These are phyloP conservation scores for Phaeotremella fagi DNA, from an alignment of 768 basidiomycete species.

Conservation along the genomic window DNA sequence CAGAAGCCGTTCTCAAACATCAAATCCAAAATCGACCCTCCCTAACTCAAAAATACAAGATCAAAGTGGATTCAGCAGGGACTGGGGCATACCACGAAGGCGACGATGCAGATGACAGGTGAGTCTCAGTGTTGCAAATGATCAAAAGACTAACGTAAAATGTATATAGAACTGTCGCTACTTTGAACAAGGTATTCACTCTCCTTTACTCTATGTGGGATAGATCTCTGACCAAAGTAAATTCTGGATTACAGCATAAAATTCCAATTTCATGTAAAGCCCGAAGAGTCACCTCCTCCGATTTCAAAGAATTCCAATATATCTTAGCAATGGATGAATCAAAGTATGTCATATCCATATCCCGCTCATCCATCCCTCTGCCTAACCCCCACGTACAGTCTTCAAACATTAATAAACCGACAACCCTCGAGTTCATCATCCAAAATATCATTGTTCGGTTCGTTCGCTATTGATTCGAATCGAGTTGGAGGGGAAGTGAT, in stretches of 20 bases:
- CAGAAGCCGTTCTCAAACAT: slow-evolving; percentile 75
- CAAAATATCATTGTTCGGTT: slow-evolving; percentile 39
- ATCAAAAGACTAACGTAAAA: background rate
- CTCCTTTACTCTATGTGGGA: too few relatives aligned
- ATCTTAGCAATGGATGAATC: slow-evolving; percentile 78
- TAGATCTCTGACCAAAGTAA: too few relatives aligned
- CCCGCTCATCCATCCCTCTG: too few relatives aligned
- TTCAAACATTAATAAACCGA: slow-evolving; percentile 32
- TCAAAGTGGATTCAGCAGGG: slow-evolving; percentile 76
- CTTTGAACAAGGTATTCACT: slow-evolving; percentile 62
- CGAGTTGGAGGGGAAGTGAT: slow-evolving; percentile 60
- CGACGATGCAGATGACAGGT: slow-evolving; percentile 80
- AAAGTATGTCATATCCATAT: slow-evolving; percentile 55
- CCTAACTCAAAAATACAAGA: slow-evolving; percentile 54
- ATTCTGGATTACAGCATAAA: slow-evolving; percentile 54
- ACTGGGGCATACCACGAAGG: slow-evolving; percentile 79
- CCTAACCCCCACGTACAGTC: slow-evolving; percentile 22
- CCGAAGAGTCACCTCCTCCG: slow-evolving; percentile 61
- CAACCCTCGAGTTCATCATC: slow-evolving; percentile 32
- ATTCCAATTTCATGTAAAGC: slow-evolving; percentile 68
- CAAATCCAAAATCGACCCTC: slow-evolving; percentile 31
- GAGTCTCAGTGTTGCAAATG: slow-evolving; percentile 4
- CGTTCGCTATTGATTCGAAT: slow-evolving; percentile 48
- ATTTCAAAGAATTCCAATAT: slow-evolving; percentile 72
- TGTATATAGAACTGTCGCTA: slow-evolving; percentile 43